These are phyloP conservation scores for Ceratobasidium sp. DNA, from an alignment of 1,284 basidiomycete species.

Conservation along the genomic window DNA sequence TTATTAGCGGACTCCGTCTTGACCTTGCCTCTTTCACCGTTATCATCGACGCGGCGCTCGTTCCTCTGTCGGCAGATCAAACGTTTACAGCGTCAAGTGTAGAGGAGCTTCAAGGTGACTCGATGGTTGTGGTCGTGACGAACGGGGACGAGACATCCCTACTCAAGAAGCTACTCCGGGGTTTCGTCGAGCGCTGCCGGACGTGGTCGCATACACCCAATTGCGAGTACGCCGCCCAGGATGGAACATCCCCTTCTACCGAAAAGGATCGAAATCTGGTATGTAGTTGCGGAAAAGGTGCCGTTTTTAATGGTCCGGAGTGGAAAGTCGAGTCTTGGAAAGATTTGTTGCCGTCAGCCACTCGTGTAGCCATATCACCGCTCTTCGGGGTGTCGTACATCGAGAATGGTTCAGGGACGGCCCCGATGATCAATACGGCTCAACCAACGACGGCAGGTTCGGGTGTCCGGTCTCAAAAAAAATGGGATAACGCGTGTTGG, in stretches of 20 bases:
- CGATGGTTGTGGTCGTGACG: no score
- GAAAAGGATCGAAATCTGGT: conserved; percentile 7
- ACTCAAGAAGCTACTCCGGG: conserved; percentile 65
- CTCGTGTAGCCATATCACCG: conserved; percentile 22
- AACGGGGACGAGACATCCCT: conserved; percentile 56
- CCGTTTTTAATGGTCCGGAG: not conserved
- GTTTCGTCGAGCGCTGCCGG: conserved; percentile 67
- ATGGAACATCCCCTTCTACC: not conserved
- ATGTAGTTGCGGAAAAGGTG: conserved; percentile 24
- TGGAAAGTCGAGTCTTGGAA: conserved; percentile 23
- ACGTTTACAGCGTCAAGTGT: conserved; percentile 50
- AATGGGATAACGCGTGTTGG: conserved; percentile 6
- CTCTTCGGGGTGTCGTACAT: conserved; percentile 12
- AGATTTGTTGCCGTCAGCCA: conserved; percentile 15
- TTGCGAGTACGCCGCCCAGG: conserved; percentile 63
- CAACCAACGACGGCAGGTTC: not conserved
- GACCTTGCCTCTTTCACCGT: conserved; percentile 59
- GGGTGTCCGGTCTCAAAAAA: not conserved
- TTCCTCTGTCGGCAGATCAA: conserved; percentile 55
- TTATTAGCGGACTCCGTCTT: not conserved
- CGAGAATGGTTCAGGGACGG: not conserved
- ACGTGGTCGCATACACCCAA: conserved; percentile 64
- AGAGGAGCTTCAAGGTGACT: conserved; percentile 49
- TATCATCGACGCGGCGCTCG: conserved; percentile 63
- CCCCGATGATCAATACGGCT: not conserved